phyloP scores from a whole-genome alignment of 2,329 filamentous ascomycete genomes.

The Exophiala bonariae region DNA sequence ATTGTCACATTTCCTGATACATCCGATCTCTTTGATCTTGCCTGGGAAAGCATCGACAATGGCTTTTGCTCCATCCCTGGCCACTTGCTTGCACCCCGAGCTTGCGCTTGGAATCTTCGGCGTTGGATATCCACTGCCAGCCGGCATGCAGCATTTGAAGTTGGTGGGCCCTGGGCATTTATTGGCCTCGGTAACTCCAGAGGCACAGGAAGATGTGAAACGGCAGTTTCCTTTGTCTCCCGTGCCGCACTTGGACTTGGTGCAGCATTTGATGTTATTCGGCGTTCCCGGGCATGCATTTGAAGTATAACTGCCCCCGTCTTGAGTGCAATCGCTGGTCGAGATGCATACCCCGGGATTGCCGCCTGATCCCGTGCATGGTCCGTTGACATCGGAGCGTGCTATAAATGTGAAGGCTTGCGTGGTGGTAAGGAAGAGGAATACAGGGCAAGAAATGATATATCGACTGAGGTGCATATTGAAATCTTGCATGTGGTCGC shows the following conservation, averaged over 20 bases:
- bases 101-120: slow-evolving; percentile 21
- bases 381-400: slow-evolving; percentile 10
- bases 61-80: slow-evolving; percentile 25
- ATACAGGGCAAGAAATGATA: neutral
- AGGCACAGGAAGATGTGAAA: slow-evolving; percentile 21
- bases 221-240: slow-evolving; percentile 26
- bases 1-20: slow-evolving; percentile 27
- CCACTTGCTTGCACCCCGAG: slow-evolving; percentile 25
- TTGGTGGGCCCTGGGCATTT: slow-evolving; percentile 27
- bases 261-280: slow-evolving; percentile 28
- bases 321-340: slow-evolving; percentile 35
- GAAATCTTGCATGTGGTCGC: neutral
- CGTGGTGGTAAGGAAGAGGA: slow-evolving; percentile 8
- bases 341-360: slow-evolving; percentile 40
- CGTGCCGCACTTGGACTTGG: slow-evolving; percentile 20
- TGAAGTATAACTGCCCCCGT: slow-evolving; percentile 40
- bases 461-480: neutral
- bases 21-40: slow-evolving; percentile 26
- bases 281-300: slow-evolving; percentile 34
- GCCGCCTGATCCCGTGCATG: slow-evolving; percentile 6
- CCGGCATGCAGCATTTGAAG: slow-evolving; percentile 30
- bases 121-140: slow-evolving; percentile 15
- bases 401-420: slow-evolving; percentile 28
- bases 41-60: slow-evolving; percentile 27
- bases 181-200: slow-evolving; percentile 19